Evolutionary conservation across 192 early-diverging fungal species (phyloP).

Genomic region (Kickxella alabastrina): DNA sequence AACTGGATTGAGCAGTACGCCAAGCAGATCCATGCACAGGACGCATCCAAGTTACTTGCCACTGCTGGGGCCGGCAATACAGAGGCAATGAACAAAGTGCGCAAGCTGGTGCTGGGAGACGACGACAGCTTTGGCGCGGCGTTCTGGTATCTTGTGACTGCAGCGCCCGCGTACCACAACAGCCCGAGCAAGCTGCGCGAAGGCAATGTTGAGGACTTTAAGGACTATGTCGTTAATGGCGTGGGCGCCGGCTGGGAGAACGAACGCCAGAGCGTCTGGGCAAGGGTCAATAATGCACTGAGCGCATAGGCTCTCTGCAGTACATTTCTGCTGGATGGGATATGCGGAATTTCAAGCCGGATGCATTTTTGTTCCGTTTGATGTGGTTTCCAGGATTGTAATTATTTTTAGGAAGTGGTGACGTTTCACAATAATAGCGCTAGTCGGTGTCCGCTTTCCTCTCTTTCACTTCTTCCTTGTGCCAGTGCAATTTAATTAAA

Average conservation of each 20-base stretch:
- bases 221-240: slow-evolving; percentile 34
- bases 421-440: no score
- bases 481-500: no score
- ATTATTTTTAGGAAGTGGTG: no score
- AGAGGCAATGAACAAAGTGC: slow-evolving; percentile 17
- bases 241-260: slow-evolving; percentile 28
- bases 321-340: neutral
- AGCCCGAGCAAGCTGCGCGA: slow-evolving; percentile 18
- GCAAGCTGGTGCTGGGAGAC: slow-evolving; percentile 27
- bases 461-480: no score
- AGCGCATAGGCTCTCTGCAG: neutral
- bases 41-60: slow-evolving; percentile 1
- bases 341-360: neutral
- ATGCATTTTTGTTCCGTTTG: no score
- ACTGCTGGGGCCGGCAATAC: slow-evolving; percentile 4
- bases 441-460: no score
- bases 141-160: slow-evolving; percentile 38
- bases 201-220: slow-evolving; percentile 40
- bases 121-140: slow-evolving; percentile 51
- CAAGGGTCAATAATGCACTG: slow-evolving; percentile 15
- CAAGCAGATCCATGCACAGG: slow-evolving; percentile 14
- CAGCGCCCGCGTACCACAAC: slow-evolving; percentile 17
- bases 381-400: no score
- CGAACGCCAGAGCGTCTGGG: slow-evolving; percentile 31
- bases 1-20: slow-evolving; percentile 40